phyloP scores from a whole-genome alignment of 768 basidiomycete genomes.

The Leccinum obscurum region DNA sequence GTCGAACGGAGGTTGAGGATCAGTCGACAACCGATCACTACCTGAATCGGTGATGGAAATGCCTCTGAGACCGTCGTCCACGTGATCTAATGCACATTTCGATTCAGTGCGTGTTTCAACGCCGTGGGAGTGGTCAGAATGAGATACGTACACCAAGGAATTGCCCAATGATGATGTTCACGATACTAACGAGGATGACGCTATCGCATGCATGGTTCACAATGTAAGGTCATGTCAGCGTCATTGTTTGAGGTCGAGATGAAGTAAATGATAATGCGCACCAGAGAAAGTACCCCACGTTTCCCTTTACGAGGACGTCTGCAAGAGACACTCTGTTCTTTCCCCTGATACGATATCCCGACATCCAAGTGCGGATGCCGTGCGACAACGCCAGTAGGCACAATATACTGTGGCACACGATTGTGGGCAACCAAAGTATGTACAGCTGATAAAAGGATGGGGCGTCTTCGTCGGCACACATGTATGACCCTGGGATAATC shows the following conservation, averaged over 20 bases:
- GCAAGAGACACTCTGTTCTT: neutral
- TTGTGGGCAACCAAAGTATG: constrained; percentile 12
- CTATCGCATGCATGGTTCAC: neutral
- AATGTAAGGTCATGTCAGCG: neutral
- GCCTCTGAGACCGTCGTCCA: constrained; percentile 8
- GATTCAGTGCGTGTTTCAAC: neutral
- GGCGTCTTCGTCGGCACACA: neutral
- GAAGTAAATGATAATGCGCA: neutral
- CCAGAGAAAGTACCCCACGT: constrained; percentile 3
- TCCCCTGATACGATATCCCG: no score
- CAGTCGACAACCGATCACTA: neutral
- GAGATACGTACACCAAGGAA: constrained; percentile 7
- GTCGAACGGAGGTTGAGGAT: neutral
- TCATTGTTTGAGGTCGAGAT: neutral
- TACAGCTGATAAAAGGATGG: constrained; percentile 6
- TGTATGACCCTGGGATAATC: neutral
- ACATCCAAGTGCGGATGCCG: neutral
- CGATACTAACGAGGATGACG: neutral
- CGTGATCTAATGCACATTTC: neutral
- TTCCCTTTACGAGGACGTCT: neutral
- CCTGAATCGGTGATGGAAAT: constrained; percentile 4
- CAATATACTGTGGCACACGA: constrained; percentile 4
- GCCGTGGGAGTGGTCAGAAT: neutral
- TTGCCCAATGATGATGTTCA: neutral
- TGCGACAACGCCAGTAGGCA: constrained; percentile 9